Conservation (phyloP, 768 basidiomycete species). For the Trametes cubensis region DNA sequence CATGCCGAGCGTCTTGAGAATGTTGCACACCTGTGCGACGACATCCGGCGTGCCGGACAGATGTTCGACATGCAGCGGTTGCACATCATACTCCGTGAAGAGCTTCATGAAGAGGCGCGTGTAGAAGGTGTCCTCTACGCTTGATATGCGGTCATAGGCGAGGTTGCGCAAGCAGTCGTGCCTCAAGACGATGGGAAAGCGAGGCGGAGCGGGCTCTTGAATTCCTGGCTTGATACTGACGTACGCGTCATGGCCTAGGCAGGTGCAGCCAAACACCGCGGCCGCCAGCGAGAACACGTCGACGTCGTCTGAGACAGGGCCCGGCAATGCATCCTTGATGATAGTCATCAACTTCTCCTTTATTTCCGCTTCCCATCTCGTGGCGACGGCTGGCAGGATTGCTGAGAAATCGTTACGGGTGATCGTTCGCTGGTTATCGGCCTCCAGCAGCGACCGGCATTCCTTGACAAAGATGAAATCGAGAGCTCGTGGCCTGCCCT, state of each 20-base stretch:
- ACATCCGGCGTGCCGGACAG: not conserved
- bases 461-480: constrained; percentile 2
- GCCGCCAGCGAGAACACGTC: constrained; percentile 1
- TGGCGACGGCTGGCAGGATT: not conserved
- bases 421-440: not conserved
- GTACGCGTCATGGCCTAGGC: not conserved
- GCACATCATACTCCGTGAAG: not conserved
- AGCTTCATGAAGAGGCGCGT: not conserved
- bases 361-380: not conserved
- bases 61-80: not conserved
- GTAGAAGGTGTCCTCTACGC: not conserved
- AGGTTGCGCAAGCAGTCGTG: not conserved
- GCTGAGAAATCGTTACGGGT: not conserved
- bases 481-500: not conserved
- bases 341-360: not conserved
- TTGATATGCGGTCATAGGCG: not conserved
- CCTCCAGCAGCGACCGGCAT: constrained; percentile 7
- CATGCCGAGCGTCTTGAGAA: not conserved
- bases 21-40: not conserved
- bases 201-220: not conserved
- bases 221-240: no score
- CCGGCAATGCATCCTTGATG: not conserved
- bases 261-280: not conserved
- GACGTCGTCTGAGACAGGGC: not conserved
- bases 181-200: not conserved